Base-by-base conservation (phyloP, 2,329 filamentous ascomycete genomes). In the Tolypocladium amazonense region DNA sequence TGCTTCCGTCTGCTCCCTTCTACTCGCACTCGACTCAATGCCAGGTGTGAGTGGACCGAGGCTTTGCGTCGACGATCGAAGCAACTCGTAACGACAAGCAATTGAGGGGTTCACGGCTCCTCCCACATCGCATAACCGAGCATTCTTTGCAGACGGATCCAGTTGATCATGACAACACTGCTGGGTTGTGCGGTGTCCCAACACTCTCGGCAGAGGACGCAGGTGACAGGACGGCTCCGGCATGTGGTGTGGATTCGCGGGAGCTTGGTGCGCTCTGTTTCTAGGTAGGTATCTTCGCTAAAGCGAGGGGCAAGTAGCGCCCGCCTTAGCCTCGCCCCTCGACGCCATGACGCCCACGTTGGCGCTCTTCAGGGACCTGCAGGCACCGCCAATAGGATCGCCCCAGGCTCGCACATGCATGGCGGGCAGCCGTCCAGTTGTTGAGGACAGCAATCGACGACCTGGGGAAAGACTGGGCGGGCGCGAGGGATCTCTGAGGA, bases 341-440 rank as follows among this genome's bases (percentile, higher is more conserved):
- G 39, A 43, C 39, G 4, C 4, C 30, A 8, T 33, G 4, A 8
- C n/a, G 38, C 38, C 41, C 39, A 43, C 39, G 43, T 30, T 30
- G 27, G 47, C 4, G 47, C 15, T 5, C 27, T 7, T 57, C 55
- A 43, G 57, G 6, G 37, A 14, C 15, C n/a, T 41, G 35, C 43
- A 47, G 43, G 43, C 43, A 47, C n/a, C 57, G 37, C 62, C 62
- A 65, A 65, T 65, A 30, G 57, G 60, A 62, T 47, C 35, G 53
- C 39, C 27, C 53, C 56, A 33, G 50, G 35, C 15, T 45, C 50
- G 59, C 61, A 63, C 60, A 61, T 63, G 61, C 45, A 59, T 56
- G 2, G n/a, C n/a, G n/a, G n/a, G n/a, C n/a, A n/a, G n/a, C n/a
- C n/a, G n/a, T n/a, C n/a, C n/a, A n/a, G 15, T 20, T 52, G 47